Evolutionary conservation across 345 rosid species (phyloP).

Genomic region (Limnanthes douglasii): DNA sequence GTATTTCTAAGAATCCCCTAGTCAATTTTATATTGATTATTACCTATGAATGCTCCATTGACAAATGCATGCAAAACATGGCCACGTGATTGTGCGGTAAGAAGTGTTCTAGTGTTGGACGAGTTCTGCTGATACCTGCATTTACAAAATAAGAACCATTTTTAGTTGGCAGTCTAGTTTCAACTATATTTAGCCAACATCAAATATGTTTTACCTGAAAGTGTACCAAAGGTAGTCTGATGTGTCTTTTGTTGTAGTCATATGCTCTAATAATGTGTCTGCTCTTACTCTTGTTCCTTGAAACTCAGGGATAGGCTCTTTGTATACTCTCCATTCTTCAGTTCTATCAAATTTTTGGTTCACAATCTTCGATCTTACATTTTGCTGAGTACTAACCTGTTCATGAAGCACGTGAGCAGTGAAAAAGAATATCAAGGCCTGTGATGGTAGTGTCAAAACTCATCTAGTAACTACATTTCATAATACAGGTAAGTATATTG

Average conservation of each 20-base stretch:
- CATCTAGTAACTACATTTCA: not conserved
- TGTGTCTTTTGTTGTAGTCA: slow-evolving; percentile 47
- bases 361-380: slow-evolving; percentile 29
- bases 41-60: slow-evolving; percentile 44
- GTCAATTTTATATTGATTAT: no score
- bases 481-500: not conserved
- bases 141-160: not conserved
- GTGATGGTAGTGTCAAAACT: no score
- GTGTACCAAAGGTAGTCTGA: slow-evolving; percentile 86
- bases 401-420: not conserved
- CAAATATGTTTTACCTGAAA: slow-evolving; percentile 23
- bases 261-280: slow-evolving; percentile 49
- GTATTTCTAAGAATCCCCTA: no score
- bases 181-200: no score
- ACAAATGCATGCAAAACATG: slow-evolving; percentile 60
- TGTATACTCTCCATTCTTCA: slow-evolving; percentile 33
- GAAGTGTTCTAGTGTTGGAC: slow-evolving; percentile 28
- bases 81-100: slow-evolving; percentile 35
- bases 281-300: slow-evolving; percentile 30
- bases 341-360: slow-evolving; percentile 20
- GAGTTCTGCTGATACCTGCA: slow-evolving; percentile 34
- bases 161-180: no score
- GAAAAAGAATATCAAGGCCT: no score
- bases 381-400: slow-evolving; percentile 39
- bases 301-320: slow-evolving; percentile 38